A percentile compares a stretch with the other conserved stretches of the same genome.
These are phyloP conservation scores for Cucurbita argyrosperma DNA, from an alignment of 306 rosid genomes.

Conservation along the genomic window DNA sequence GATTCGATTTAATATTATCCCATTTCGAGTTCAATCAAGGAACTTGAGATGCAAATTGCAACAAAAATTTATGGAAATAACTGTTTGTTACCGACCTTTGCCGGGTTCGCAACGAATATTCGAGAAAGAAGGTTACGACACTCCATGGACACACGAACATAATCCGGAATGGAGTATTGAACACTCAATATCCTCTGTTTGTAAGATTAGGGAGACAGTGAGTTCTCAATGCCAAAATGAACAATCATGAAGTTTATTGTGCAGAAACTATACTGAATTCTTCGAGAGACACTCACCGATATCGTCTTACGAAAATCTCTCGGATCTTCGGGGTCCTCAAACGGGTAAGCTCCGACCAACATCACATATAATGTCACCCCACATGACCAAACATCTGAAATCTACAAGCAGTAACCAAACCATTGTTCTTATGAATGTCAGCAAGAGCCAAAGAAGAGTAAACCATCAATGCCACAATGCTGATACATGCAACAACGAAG, in stretches of 20 bases:
- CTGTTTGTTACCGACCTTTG: constrained; percentile 26
- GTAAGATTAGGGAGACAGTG: constrained; percentile 9
- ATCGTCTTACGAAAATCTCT: constrained; percentile 50
- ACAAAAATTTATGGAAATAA: background rate
- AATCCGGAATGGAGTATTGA: constrained; percentile 74
- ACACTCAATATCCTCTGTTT: constrained; percentile 68
- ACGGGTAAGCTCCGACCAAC: constrained; percentile 92
- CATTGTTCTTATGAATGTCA: background rate
- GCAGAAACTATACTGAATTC: background rate
- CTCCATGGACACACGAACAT: constrained; percentile 52
- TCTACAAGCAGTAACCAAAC: constrained; percentile 25
- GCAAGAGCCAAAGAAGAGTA: background rate
- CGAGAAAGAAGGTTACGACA: constrained; percentile 58
- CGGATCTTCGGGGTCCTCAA: constrained; percentile 86
- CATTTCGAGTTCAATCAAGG: background rate
- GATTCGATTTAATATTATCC: background rate
- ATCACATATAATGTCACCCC: constrained; percentile 86
- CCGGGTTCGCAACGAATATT: constrained; percentile 71
- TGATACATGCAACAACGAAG: background rate
- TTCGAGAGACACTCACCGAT: constrained; percentile 30
- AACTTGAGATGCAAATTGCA: background rate
- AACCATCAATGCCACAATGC: background rate
- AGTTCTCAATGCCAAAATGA: background rate
- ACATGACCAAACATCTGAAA: constrained; percentile 96
- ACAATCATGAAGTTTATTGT: background rate